Percentiles rank a stretch among this genome's conserved stretches.
Evolutionary conservation across 2,329 filamentous ascomycete species (phyloP).

Genomic region (Penicillium sp.): DNA sequence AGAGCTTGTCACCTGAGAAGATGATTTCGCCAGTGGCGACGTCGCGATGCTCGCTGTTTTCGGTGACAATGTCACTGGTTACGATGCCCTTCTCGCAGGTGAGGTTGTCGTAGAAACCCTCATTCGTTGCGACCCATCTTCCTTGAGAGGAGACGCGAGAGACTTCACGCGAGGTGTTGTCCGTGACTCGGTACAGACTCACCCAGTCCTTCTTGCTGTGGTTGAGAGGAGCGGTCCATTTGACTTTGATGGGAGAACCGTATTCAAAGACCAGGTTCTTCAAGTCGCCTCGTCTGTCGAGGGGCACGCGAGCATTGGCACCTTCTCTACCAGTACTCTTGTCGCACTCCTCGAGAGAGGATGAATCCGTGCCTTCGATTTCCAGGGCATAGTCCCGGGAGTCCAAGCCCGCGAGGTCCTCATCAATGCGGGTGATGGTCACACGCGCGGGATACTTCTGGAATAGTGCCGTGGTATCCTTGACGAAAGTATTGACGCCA

Average conservation of each 20-base stretch:
- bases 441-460: conserved; percentile 80
- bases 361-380: conserved; percentile 58
- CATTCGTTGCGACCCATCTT: conserved; percentile 75
- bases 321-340: conserved; percentile 65
- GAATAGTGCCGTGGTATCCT: conserved; percentile 79
- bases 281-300: conserved; percentile 51
- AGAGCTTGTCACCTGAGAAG: conserved; percentile 86
- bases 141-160: conserved; percentile 79
- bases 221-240: conserved; percentile 78
- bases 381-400: conserved; percentile 70
- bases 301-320: conserved; percentile 57
- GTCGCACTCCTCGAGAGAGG: conserved; percentile 47
- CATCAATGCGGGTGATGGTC: conserved; percentile 68
- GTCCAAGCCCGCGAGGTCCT: conserved; percentile 70
- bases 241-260: conserved; percentile 77
- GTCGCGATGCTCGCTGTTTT: too few relatives aligned
- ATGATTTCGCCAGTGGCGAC: conserved; percentile 67
- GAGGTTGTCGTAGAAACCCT: conserved; percentile 64
- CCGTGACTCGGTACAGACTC: conserved; percentile 88
- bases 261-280: conserved; percentile 78
- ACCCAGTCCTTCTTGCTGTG: conserved; percentile 93
- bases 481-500: conserved; percentile 75
- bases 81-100: conserved; percentile 70
- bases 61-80: conserved; percentile 55
- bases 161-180: conserved; percentile 75